Base-by-base conservation (phyloP, 2,329 filamentous ascomycete species). In the Pezicula radicicola region DNA sequence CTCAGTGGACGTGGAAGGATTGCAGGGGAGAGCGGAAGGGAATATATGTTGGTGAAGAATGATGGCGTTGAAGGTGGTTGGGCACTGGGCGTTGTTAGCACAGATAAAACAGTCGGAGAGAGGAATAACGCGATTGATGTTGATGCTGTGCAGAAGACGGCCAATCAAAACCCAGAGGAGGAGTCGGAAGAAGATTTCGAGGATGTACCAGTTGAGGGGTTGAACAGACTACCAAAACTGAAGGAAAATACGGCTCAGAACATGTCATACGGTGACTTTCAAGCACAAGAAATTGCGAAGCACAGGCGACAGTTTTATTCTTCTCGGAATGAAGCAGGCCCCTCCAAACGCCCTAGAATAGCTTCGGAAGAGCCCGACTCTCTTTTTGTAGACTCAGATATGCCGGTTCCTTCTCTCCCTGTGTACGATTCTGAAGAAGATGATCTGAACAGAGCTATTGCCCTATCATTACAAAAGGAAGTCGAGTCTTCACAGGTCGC, bases 1-100 rank as follows among this genome's bases (percentile, higher is more conserved):
- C 80, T 90, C 50, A 77, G 75, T 2, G 76, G 81, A 7, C 79
- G 80, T 2, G 79, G 77, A 46, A 79, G 91, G 48, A 81, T 96
- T 58, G 87, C 88, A 13, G 84, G 94, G 46, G 94, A 99, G 66
- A 91, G 86, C 63, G 89, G 91, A 13, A 86, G 90, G 63, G 94
- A 99, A 68, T 99, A 99, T 64, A 92, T 99, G 12, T 75, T 99
- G 4, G 92, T 99, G 37, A 96, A 94, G 71, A 97, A 97, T 62
- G 91, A 95, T 42, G 90, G 91, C 0, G 91, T 91, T 1, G 93
- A 97, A 67, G 94, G 94, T 43, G 94, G 94, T 5, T 99, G 92
- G 91, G 93, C 93, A 0, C 74, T 99, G 6, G 94, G 94, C 48
- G 94, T 99, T 25, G 92, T 99, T 19, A 91, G 87, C 55, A 90